A percentile compares a stretch with the other conserved stretches of the same genome.
These are phyloP conservation scores for Juncus inflexus DNA, from an alignment of 176 grass and related monocot species.

Conservation along the genomic window DNA sequence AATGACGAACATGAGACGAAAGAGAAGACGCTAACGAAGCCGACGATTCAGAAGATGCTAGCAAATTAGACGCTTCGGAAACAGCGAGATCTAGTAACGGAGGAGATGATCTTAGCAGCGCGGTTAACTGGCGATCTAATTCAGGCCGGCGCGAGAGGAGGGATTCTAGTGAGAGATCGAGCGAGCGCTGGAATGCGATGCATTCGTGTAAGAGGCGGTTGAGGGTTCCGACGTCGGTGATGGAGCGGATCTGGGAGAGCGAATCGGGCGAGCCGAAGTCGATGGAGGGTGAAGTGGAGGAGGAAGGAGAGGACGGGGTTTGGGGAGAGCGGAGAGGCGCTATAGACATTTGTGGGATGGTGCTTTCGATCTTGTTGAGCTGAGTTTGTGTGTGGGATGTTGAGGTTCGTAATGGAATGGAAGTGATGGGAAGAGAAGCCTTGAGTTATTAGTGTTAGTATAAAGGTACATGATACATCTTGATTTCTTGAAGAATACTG, in stretches of 20 bases:
- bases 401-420: too few relatives aligned
- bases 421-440: too few relatives aligned
- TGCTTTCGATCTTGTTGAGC: not conserved
- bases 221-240: slow-evolving; percentile 71
- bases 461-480: too few relatives aligned
- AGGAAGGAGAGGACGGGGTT: slow-evolving; percentile 11
- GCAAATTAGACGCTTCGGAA: slow-evolving; percentile 60
- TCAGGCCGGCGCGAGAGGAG: slow-evolving; percentile 77
- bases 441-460: too few relatives aligned
- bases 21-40: slow-evolving; percentile 56
- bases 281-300: slow-evolving; percentile 28
- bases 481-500: too few relatives aligned
- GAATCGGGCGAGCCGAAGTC: slow-evolving; percentile 59
- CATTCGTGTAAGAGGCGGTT: slow-evolving; percentile 83
- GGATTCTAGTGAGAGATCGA: slow-evolving; percentile 59
- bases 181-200: slow-evolving; percentile 76
- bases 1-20: slow-evolving; percentile 63
- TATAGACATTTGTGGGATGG: slow-evolving; percentile 26
- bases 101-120: slow-evolving; percentile 60
- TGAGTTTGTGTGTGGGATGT: not conserved
- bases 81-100: slow-evolving; percentile 68
- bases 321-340: slow-evolving; percentile 27
- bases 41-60: slow-evolving; percentile 53
- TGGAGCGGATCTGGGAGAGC: slow-evolving; percentile 48
- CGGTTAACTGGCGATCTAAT: slow-evolving; percentile 52